These are phyloP conservation scores for Tarenaya hassleriana DNA, from an alignment of 345 rosid genomes.

Conservation along the genomic window DNA sequence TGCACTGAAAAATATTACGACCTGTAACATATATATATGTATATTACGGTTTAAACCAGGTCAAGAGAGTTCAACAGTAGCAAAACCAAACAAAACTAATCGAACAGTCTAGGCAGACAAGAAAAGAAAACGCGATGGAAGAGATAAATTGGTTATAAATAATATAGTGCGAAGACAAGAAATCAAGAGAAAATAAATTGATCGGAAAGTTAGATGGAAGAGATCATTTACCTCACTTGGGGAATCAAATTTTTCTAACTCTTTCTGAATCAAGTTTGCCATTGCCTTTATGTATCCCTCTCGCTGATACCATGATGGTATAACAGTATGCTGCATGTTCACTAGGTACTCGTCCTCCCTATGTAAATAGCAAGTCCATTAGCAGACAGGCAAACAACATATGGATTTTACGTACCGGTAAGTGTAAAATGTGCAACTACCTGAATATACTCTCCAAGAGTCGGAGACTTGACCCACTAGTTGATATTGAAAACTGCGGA, in stretches of 20 bases:
- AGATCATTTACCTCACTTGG: constrained; percentile 56
- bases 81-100: not conserved
- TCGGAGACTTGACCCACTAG: constrained; percentile 97
- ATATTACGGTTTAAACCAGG: constrained; percentile 16
- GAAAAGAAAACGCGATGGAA: not conserved
- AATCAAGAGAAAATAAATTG: not conserved
- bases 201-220: not conserved
- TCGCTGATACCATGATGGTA: constrained; percentile 99
- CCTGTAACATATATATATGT: constrained; percentile 44
- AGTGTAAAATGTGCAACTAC: constrained; percentile 31
- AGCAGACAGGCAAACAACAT: constrained; percentile 19
- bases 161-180: constrained; percentile 8
- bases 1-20: constrained; percentile 94
- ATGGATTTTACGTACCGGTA: constrained; percentile 16
- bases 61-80: constrained; percentile 5
- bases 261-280: constrained; percentile 74
- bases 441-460: constrained; percentile 91
- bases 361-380: constrained; percentile 20
- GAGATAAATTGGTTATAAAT: not conserved
- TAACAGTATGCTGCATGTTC: constrained; percentile 97
- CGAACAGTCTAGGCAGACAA: not conserved
- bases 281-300: constrained; percentile 91
- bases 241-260: constrained; percentile 53
- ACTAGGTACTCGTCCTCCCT: constrained; percentile 98
- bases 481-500: constrained; percentile 97